These are phyloP conservation scores for Diaporthe capsici DNA, from an alignment of 2,329 filamentous ascomycete genomes.

Conservation along the genomic window DNA sequence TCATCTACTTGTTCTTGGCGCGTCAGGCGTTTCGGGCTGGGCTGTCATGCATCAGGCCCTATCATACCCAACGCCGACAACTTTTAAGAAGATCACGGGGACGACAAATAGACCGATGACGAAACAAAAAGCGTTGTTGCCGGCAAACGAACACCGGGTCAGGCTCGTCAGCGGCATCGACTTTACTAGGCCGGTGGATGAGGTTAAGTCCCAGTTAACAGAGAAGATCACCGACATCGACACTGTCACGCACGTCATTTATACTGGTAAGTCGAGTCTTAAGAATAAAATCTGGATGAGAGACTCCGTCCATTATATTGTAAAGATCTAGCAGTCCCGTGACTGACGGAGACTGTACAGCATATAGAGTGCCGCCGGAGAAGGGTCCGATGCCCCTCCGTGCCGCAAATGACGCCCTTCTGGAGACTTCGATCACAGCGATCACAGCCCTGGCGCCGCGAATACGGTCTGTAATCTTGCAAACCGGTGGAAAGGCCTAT, in stretches of 20 bases:
- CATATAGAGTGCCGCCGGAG: neutral
- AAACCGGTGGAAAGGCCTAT: neutral
- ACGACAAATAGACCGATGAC: conserved; percentile 13
- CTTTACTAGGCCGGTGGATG: neutral
- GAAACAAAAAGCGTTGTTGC: neutral
- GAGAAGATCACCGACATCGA: neutral
- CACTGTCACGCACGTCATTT: conserved; percentile 9
- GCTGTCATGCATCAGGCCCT: neutral
- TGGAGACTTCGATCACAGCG: conserved; percentile 6
- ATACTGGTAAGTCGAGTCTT: conserved; percentile 6
- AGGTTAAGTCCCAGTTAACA: neutral
- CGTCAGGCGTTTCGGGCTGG: conserved; percentile 27
- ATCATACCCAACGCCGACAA: conserved; percentile 14
- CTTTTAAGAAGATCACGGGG: neutral
- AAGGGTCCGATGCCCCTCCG: conserved; percentile 12
- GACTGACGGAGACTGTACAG: neutral
- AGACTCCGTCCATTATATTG: neutral
- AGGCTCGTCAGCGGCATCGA: conserved; percentile 8
- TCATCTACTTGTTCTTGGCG: conserved; percentile 29
- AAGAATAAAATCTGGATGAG: too few species aligned
- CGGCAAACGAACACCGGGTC: neutral
- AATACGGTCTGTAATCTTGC: neutral
- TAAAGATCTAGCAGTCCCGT: rapidly evolving
- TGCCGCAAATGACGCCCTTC: neutral
- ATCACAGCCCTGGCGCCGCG: neutral